A percentile compares a stretch with the other conserved stretches of the same genome.
These are phyloP conservation scores for Darksidea phi DNA, from an alignment of 495 filamentous ascomycete genomes.

Conservation along the genomic window DNA sequence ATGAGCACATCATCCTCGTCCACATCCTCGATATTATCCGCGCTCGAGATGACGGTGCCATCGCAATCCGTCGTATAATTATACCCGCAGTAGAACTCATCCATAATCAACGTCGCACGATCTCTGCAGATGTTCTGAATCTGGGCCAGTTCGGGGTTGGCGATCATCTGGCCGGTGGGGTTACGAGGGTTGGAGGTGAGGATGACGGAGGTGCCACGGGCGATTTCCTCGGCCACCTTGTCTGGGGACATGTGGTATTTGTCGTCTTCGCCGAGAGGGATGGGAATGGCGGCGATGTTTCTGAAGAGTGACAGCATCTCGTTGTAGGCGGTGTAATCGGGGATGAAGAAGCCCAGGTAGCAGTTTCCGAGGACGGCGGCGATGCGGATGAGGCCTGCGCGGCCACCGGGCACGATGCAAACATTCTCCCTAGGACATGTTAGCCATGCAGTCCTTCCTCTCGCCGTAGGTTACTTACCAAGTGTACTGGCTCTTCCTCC, in stretches of 20 bases:
- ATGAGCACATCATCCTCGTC: constrained; percentile 80
- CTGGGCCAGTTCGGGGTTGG: constrained; percentile 74
- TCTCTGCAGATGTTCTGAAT: constrained; percentile 92
- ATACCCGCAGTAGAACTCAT: constrained; percentile 83
- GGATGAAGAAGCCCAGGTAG: constrained; percentile 62
- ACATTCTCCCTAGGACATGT: constrained; percentile 70
- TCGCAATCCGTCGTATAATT: constrained; percentile 92
- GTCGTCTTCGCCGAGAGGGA: constrained; percentile 77
- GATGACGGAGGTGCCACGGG: constrained; percentile 74
- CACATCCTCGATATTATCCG: constrained; percentile 75
- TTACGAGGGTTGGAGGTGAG: constrained; percentile 96
- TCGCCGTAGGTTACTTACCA: constrained; percentile 50
- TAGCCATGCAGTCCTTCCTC: background rate
- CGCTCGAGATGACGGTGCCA: constrained; percentile 80
- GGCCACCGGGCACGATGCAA: constrained; percentile 92
- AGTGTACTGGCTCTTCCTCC: constrained; percentile 87
- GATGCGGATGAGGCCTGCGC: constrained; percentile 90
- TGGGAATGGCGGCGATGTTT: constrained; percentile 88
- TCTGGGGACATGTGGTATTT: constrained; percentile 88
- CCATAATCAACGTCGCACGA: constrained; percentile 85
- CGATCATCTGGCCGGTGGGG: constrained; percentile 84
- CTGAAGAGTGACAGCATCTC: constrained; percentile 94
- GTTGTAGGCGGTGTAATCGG: constrained; percentile 78
- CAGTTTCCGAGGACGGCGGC: constrained; percentile 91
- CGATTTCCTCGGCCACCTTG: constrained; percentile 88